Evolutionary conservation across 2,329 filamentous ascomycete genomes (phyloP).

Genomic region (Fusarium fracticaudum): DNA sequence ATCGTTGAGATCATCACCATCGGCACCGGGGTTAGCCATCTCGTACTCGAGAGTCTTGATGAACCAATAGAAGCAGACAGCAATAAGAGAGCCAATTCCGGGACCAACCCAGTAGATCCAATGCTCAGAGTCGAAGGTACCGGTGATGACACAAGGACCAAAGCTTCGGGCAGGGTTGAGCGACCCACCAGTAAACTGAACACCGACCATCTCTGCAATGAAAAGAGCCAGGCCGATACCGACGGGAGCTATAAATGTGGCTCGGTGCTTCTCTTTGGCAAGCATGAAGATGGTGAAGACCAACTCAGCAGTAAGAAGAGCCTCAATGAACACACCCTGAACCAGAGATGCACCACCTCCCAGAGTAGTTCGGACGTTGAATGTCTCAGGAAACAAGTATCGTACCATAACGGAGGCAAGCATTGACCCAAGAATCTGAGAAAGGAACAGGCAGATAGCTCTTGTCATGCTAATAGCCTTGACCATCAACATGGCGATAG

Average conservation of each 20-base stretch:
- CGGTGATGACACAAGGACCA: slow-evolving; percentile 56
- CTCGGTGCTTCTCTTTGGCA: slow-evolving; percentile 60
- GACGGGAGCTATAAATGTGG: slow-evolving; percentile 58
- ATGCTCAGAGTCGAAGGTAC: slow-evolving; percentile 53
- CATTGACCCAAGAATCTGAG: slow-evolving; percentile 61
- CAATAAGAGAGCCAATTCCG: slow-evolving; percentile 47
- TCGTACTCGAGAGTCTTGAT: slow-evolving; percentile 54
- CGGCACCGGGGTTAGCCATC: slow-evolving; percentile 59
- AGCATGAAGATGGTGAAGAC: slow-evolving; percentile 62
- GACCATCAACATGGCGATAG: slow-evolving; percentile 62
- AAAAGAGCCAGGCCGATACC: slow-evolving; percentile 59
- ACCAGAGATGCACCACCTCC: slow-evolving; percentile 51
- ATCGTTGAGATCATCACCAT: slow-evolving; percentile 55
- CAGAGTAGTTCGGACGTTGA: slow-evolving; percentile 55
- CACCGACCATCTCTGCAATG: slow-evolving; percentile 56
- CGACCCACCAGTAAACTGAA: slow-evolving; percentile 59
- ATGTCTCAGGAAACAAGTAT: slow-evolving; percentile 54
- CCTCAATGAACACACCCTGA: slow-evolving; percentile 61
- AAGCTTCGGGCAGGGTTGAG: slow-evolving; percentile 59
- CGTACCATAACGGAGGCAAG: slow-evolving; percentile 54
- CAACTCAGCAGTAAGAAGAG: slow-evolving; percentile 58
- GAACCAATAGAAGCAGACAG: slow-evolving; percentile 51
- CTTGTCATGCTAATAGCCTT: slow-evolving; percentile 58
- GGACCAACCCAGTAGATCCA: slow-evolving; percentile 60
- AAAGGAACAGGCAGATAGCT: slow-evolving; percentile 56